phyloP scores from a whole-genome alignment of 352 stramenopile species.

The Discostella stelligera region DNA sequence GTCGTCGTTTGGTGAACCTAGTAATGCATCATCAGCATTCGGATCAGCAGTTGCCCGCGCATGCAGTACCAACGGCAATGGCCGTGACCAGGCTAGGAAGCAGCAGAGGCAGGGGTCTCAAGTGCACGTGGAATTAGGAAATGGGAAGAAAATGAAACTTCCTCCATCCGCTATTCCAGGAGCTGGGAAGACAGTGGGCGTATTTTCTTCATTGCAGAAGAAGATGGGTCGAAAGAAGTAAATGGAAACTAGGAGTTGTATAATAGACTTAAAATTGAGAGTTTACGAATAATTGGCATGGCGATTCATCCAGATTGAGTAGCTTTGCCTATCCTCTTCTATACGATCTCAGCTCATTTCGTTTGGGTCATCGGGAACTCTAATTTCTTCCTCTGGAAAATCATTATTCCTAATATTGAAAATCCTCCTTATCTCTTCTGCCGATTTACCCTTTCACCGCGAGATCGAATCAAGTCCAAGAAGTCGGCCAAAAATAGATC shows the following conservation, averaged over 20 bases:
- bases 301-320: too few species aligned
- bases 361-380: background rate
- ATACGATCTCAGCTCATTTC: background rate
- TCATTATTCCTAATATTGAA: constrained; percentile 99
- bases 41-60: constrained; percentile 17
- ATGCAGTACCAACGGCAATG: background rate
- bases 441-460: constrained; percentile 87
- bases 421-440: constrained; percentile 96
- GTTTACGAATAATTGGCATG: too few species aligned
- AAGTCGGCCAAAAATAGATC: background rate
- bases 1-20: constrained; percentile 1
- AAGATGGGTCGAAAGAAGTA: constrained; percentile 11
- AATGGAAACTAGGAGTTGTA: background rate
- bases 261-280: too few species aligned
- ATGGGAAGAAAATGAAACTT: constrained; percentile 44
- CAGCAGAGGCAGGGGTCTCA: background rate
- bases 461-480: background rate
- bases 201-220: constrained; percentile 43
- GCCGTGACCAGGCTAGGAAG: background rate
- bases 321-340: background rate
- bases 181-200: constrained; percentile 26
- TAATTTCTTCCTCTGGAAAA: constrained; percentile 95
- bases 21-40: constrained; percentile 2
- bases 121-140: constrained; percentile 30
- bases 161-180: constrained; percentile 4